phyloP scores from a whole-genome alignment of 495 filamentous ascomycete species.

The Xylaria palmicola region DNA sequence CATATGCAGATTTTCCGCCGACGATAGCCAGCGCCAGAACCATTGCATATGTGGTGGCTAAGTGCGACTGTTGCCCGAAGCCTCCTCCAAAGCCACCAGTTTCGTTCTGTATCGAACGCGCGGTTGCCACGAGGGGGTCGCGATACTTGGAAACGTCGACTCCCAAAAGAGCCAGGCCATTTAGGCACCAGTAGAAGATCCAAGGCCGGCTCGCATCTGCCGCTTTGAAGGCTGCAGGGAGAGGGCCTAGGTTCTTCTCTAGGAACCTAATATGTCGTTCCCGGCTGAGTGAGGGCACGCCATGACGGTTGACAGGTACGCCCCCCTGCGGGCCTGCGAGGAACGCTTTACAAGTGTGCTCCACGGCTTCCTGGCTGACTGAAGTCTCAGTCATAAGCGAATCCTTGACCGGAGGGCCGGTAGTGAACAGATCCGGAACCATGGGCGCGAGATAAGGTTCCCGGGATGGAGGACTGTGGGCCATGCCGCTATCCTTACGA shows the following conservation, averaged over 20 bases:
- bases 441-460: slow-evolving; percentile 37
- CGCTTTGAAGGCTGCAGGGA: slow-evolving; percentile 63
- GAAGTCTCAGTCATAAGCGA: slow-evolving; percentile 66
- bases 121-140: slow-evolving; percentile 65
- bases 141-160: slow-evolving; percentile 71
- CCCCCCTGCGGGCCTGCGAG: slow-evolving; percentile 51
- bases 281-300: slow-evolving; percentile 71
- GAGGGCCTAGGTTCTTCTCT: slow-evolving; percentile 58
- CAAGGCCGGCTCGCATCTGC: slow-evolving; percentile 86
- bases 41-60: slow-evolving; percentile 83
- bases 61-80: slow-evolving; percentile 83
- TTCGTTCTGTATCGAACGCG: slow-evolving; percentile 75
- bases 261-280: slow-evolving; percentile 75
- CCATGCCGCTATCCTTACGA: slow-evolving; percentile 4
- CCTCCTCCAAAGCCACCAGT: slow-evolving; percentile 91
- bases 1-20: slow-evolving; percentile 67
- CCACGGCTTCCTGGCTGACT: slow-evolving; percentile 62
- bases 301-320: slow-evolving; percentile 58
- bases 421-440: slow-evolving; percentile 66
- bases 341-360: slow-evolving; percentile 67
- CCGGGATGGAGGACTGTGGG: slow-evolving; percentile 17
- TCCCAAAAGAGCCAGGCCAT: slow-evolving; percentile 68
- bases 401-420: slow-evolving; percentile 64
- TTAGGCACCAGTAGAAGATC: slow-evolving; percentile 89
- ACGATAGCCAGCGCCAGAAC: slow-evolving; percentile 75